A percentile compares a stretch with the other conserved stretches of the same genome.
These are phyloP conservation scores for Stromatinia cepivora DNA, from an alignment of 2,329 filamentous ascomycete species.

Conservation along the genomic window DNA sequence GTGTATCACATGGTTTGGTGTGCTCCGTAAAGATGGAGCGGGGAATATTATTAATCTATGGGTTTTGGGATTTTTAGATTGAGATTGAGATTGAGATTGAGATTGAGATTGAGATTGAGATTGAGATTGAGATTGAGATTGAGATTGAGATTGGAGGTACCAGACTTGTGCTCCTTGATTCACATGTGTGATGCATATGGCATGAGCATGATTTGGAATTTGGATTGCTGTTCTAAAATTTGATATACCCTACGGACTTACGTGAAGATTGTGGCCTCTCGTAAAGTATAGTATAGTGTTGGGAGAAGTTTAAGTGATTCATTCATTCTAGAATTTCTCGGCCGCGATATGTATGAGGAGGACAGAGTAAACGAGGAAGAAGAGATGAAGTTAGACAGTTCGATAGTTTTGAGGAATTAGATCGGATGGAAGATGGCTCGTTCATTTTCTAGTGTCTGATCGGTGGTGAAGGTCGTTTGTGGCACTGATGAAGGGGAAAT, in stretches of 20 bases:
- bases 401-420: background rate
- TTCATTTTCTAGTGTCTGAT: constrained; percentile 2
- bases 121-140: background rate
- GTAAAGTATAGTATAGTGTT: background rate
- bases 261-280: background rate
- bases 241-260: background rate
- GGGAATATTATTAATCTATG: no score
- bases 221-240: background rate
- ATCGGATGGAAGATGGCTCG: background rate
- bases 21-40: no score
- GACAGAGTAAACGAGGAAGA: background rate
- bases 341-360: background rate
- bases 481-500: background rate
- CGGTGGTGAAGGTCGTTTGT: background rate
- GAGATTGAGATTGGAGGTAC: background rate
- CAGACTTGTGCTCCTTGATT: background rate
- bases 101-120: background rate
- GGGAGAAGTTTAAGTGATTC: background rate
- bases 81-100: background rate
- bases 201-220: background rate
- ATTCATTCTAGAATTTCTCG: background rate
- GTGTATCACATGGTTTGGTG: background rate
- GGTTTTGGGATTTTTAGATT: no score
- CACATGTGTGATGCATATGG: background rate
- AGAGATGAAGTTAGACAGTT: constrained; percentile 8